Percentiles rank a stretch among this genome's conserved stretches.
phyloP scores from a whole-genome alignment of 2,329 filamentous ascomycete genomes.

The Fusarium brevicatenulatum region DNA sequence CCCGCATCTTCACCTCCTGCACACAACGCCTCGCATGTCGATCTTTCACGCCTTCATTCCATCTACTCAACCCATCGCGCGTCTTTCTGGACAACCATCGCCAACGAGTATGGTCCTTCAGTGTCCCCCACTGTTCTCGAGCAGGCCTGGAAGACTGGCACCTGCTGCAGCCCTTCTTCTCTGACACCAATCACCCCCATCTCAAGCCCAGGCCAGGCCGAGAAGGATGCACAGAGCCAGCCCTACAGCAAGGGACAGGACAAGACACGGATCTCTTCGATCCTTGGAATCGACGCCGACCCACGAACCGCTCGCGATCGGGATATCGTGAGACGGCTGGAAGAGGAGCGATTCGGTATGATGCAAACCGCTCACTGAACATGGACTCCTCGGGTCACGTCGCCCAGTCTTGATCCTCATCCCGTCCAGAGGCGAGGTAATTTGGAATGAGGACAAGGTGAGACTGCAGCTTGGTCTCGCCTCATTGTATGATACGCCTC shows the following conservation, averaged over 20 bases:
- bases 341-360: conserved; percentile 58
- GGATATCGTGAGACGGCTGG: conserved; percentile 66
- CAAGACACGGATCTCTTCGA: conserved; percentile 71
- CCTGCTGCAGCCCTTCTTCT: conserved; percentile 52
- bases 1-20: conserved; percentile 50
- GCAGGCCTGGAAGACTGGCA: conserved; percentile 72
- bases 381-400: conserved; percentile 1
- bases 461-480: conserved; percentile 7
- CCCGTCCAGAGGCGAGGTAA: conserved; percentile 16
- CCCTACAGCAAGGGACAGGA: conserved; percentile 54
- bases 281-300: conserved; percentile 69
- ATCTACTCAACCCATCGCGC: conserved; percentile 77
- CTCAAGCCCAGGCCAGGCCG: conserved; percentile 60
- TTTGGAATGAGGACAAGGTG: conserved; percentile 18
- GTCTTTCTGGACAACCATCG: conserved; percentile 78
- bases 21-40: conserved; percentile 59
- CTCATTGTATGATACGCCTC: conserved; percentile 35
- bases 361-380: conserved; percentile 45
- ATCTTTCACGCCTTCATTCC: conserved; percentile 72
- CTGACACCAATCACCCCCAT: conserved; percentile 64
- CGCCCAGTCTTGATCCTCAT: conserved; percentile 10
- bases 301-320: conserved; percentile 67
- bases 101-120: conserved; percentile 74
- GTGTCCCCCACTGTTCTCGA: conserved; percentile 72
- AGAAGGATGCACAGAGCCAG: conserved; percentile 52